Evolutionary conservation across 2,329 filamentous ascomycete genomes (phyloP).

Genomic region (Fusarium guadeloupense): DNA sequence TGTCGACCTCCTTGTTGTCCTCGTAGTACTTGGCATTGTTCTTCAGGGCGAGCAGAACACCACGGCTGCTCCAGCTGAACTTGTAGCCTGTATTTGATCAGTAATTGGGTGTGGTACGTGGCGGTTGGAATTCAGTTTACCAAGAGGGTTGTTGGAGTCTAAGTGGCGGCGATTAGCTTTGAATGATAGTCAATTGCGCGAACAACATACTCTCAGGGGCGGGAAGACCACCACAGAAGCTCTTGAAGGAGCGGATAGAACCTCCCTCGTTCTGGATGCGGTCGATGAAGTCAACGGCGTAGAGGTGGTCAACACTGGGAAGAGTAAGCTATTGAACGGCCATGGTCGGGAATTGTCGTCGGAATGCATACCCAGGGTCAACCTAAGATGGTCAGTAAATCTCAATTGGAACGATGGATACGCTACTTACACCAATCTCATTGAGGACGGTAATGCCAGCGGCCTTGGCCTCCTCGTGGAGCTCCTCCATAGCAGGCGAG

Average conservation of each 20-base stretch:
- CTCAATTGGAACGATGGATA: neutral
- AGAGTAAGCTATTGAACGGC: neutral
- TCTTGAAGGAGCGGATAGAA: constrained; percentile 83
- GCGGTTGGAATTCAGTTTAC: neutral
- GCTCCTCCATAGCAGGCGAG: constrained; percentile 89
- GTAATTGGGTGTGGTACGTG: neutral
- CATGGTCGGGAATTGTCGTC: neutral
- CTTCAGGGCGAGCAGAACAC: constrained; percentile 85
- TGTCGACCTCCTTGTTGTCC: constrained; percentile 77
- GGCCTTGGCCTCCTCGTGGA: constrained; percentile 83
- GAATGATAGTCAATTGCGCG: neutral
- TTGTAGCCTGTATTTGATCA: constrained; percentile 70
- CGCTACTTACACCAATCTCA: constrained; percentile 77
- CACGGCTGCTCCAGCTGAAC: constrained; percentile 64
- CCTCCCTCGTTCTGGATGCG: constrained; percentile 88
- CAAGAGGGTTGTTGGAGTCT: constrained; percentile 84
- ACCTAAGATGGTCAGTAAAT: constrained; percentile 13
- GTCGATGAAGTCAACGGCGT: constrained; percentile 87
- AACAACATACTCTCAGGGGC: constrained; percentile 58
- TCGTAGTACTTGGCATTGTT: constrained; percentile 87
- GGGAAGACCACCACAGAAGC: constrained; percentile 84
- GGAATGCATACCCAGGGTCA: constrained; percentile 36
- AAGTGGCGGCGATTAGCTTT: neutral
- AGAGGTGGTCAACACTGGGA: constrained; percentile 53
- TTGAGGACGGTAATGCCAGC: constrained; percentile 98